A percentile compares a stretch with the other conserved stretches of the same genome.
These are phyloP conservation scores for Boletus albobrunnescens DNA, from an alignment of 1,284 basidiomycete genomes.

Conservation along the genomic window DNA sequence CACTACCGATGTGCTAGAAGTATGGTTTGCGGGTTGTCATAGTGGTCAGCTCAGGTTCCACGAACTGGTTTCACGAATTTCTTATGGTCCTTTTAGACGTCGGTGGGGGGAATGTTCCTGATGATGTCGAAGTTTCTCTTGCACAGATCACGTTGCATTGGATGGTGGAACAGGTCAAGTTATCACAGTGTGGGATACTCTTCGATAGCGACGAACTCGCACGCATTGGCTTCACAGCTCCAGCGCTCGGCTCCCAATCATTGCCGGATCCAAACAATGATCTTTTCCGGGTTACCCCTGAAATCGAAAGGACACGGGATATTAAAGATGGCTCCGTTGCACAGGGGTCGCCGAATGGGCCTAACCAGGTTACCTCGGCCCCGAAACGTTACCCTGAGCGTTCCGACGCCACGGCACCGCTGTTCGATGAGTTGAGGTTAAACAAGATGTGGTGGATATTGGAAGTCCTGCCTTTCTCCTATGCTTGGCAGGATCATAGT, in stretches of 20 bases:
- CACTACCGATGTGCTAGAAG: conserved; percentile 51
- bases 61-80: background rate
- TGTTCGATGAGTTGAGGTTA: conserved; percentile 23
- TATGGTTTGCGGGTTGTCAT: conserved; percentile 65
- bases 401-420: conserved; percentile 26
- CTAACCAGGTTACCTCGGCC: background rate
- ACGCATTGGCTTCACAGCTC: conserved; percentile 30
- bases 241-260: background rate
- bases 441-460: conserved; percentile 30
- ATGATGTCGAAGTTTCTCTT: conserved; percentile 43
- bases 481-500: conserved; percentile 28
- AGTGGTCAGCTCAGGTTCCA: conserved; percentile 38
- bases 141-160: conserved; percentile 64
- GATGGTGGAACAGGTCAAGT: conserved; percentile 62
- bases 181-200: conserved; percentile 46
- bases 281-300: background rate
- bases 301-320: background rate
- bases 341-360: background rate
- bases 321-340: background rate
- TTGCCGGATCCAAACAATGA: background rate
- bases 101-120: conserved; percentile 57
- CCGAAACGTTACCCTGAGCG: conserved; percentile 12
- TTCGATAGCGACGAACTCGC: conserved; percentile 46
- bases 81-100: conserved; percentile 45
- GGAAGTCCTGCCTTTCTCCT: conserved; percentile 26